Evolutionary conservation across 1,284 basidiomycete species (phyloP), one percentile per base, ranked within the genome.

Genomic region (Trichosporon ovoides): DNA sequence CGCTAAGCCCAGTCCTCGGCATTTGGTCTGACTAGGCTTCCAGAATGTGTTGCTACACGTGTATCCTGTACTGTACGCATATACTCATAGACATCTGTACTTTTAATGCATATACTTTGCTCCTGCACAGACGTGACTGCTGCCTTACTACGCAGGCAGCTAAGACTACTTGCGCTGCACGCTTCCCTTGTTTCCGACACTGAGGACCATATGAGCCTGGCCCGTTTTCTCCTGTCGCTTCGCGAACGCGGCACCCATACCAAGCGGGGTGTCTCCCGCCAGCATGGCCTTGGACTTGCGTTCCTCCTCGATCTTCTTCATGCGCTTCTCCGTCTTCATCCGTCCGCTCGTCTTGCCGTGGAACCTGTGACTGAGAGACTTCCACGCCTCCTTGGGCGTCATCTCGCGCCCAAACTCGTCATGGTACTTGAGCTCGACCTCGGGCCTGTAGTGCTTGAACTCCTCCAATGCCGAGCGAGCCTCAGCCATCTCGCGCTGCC

Each of bases 321-420:
- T 71, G 63, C 89, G 82, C 77, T 95, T 95, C 81, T 95, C 92
- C 35, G 87, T 91, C 83, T 96, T 96, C 84, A 89, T 89, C 79
- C 87, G 88, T 7, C 93, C 93, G 1, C 87, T 88, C 1, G 90
- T 90, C 77, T 96, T 96, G 36, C 93, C 93, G 68, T 97, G 93
- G 84, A 96, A 96, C 72, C 91, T 89, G 77, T 97, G 93, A 54
- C 88, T 91, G 53, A 96, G 80, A 19, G 89, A 89, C 78, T 95
- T 95, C 92, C 93, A 96, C 13, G 93, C 92, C 78, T 99, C 96
- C 81, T 98, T 98, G 34, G 87, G 86, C 22, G 88, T 90, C 73
- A 98, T 81, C 49, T 69, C 68, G 68, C 76, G 62, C 33, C 96
- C 96, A 73, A 91, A 91, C 77, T 96, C 93, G 75, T 99, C 96